phyloP scores from a whole-genome alignment of 2,329 filamentous ascomycete species.

The Periconia sp. region DNA sequence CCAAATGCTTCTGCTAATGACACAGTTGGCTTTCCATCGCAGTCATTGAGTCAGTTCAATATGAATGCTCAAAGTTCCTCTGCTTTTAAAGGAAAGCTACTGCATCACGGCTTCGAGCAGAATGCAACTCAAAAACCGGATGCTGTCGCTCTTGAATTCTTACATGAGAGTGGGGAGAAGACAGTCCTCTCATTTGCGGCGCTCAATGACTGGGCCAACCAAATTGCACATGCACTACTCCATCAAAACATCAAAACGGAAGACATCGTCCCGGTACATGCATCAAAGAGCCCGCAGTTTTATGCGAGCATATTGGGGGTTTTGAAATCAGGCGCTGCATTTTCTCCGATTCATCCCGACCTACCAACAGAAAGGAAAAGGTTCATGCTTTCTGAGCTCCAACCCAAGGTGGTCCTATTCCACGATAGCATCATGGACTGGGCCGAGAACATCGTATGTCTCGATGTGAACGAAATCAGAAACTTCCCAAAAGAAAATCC shows the following conservation, averaged over 20 bases:
- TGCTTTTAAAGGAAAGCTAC: conserved; percentile 12
- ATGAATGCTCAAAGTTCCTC: conserved; percentile 13
- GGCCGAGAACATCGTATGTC: conserved; percentile 3
- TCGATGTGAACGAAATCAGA: conserved; percentile 20
- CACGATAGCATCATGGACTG: conserved; percentile 7
- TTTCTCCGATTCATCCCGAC: conserved; percentile 39
- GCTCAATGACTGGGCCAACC: conserved; percentile 35
- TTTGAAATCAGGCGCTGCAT: conserved; percentile 45
- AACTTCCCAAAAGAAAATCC: conserved; percentile 23
- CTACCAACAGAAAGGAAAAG: conserved; percentile 37
- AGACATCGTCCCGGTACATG: conserved; percentile 40
- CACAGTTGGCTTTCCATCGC: conserved; percentile 20
- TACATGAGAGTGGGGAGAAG: conserved; percentile 32
- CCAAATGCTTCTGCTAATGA: conserved; percentile 25
- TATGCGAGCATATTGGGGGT: conserved; percentile 43
- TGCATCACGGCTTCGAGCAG: conserved; percentile 44
- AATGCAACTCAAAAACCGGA: conserved; percentile 33
- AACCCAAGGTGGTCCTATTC: conserved; percentile 25
- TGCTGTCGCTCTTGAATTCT: conserved; percentile 42
- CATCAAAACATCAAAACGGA: conserved; percentile 22
- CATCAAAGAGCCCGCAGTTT: conserved; percentile 36
- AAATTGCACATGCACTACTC: conserved; percentile 34
- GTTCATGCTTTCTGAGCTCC: conserved; percentile 39
- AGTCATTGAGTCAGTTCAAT: conserved; percentile 29
- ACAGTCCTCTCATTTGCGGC: conserved; percentile 28